Conservation (phyloP, 2,329 filamentous ascomycete species). For the Verticillium tricorpus region DNA sequence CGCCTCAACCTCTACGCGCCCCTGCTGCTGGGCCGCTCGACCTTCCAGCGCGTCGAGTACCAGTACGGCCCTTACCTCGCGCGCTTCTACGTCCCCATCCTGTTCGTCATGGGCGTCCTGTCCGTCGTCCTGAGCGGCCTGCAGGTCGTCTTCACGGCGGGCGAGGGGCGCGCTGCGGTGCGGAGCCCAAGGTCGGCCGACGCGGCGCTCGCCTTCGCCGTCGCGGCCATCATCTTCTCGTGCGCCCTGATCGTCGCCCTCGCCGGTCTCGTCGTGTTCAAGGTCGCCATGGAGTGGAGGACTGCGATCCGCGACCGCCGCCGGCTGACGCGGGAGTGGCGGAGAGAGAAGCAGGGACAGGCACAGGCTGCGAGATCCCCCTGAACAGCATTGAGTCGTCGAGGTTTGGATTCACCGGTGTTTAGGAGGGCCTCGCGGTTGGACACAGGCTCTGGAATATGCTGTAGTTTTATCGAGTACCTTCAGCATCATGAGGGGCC, state of each 20-base stretch:
- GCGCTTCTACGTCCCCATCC: constrained; percentile 15
- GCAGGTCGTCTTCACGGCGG: constrained; percentile 15
- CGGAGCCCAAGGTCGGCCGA: background rate
- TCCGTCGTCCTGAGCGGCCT: constrained; percentile 17
- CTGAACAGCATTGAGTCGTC: background rate
- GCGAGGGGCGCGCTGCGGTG: background rate
- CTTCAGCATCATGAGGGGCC: too few species aligned
- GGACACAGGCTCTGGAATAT: too few species aligned
- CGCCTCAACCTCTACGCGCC: constrained; percentile 16
- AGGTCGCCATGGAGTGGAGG: constrained; percentile 14
- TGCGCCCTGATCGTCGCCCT: constrained; percentile 6
- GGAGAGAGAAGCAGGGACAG: background rate
- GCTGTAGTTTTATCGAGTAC: too few species aligned
- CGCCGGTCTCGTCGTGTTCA: constrained; percentile 6
- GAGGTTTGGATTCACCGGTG: too few species aligned
- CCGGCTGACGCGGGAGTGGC: constrained; percentile 5
- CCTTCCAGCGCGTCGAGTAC: constrained; percentile 17
- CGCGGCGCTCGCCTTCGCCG: constrained; percentile 11
- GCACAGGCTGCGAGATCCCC: background rate
- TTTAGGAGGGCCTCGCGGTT: too few species aligned
- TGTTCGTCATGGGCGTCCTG: constrained; percentile 18
- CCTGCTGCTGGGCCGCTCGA: constrained; percentile 14
- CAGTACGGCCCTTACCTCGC: constrained; percentile 19
- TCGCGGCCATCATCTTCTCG: constrained; percentile 6
- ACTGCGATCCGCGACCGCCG: constrained; percentile 12